Conservation (phyloP, 345 rosid genomes). For the Eucalyptus caleyi region DNA sequence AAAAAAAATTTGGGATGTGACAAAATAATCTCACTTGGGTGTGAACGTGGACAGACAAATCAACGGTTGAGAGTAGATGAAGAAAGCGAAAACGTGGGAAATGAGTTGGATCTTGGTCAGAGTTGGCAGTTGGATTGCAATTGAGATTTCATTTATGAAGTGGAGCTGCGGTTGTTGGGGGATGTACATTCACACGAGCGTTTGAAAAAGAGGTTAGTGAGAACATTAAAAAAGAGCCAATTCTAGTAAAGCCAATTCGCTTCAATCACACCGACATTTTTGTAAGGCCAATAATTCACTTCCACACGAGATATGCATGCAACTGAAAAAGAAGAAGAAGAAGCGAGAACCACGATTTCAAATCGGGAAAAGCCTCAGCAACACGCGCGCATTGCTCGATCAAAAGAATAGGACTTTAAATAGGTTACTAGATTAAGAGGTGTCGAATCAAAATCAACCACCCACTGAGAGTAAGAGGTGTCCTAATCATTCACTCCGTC, state of each 20-base stretch:
- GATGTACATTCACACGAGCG: not conserved
- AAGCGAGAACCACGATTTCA: too few species aligned
- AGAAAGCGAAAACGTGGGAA: not conserved
- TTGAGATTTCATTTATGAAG: not conserved
- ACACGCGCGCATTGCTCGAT: not conserved
- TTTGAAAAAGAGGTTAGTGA: not conserved
- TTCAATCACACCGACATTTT: not conserved
- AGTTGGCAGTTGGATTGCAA: not conserved
- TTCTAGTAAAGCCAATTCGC: not conserved
- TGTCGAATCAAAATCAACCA: too few species aligned
- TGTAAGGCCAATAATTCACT: not conserved
- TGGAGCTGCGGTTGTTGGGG: not conserved
- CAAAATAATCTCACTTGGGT: not conserved
- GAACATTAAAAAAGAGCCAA: too few species aligned
- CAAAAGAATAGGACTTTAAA: too few species aligned
- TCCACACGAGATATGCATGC: not conserved
- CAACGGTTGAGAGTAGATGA: not conserved
- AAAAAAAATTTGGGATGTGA: not conserved
- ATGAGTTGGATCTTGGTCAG: not conserved
- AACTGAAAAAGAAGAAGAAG: too few species aligned
- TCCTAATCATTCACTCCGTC: too few species aligned
- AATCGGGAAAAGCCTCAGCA: not conserved
- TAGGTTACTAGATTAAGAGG: too few species aligned
- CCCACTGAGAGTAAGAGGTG: too few species aligned
- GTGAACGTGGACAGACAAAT: not conserved